phyloP scores from a whole-genome alignment of 352 stramenopile genomes.

The Bremia lactucae region DNA sequence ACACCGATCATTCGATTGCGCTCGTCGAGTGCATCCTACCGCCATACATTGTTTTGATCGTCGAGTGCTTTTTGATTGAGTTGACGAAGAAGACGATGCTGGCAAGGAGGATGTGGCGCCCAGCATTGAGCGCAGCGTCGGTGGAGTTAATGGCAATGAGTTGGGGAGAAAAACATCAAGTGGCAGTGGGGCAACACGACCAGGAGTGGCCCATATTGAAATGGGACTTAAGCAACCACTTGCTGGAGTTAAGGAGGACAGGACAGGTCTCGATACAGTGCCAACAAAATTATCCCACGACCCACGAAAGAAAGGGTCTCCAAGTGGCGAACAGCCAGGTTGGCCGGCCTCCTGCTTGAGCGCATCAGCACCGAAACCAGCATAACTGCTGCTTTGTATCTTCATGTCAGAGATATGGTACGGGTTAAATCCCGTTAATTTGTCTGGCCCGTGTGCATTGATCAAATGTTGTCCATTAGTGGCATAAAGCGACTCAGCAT shows the following conservation, averaged over 20 bases:
- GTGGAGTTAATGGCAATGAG: conserved; percentile 14
- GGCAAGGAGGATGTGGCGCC: conserved; percentile 18
- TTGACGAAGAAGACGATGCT: conserved; percentile 17
- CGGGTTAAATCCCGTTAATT: neutral
- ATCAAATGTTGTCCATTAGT: conserved; percentile 2
- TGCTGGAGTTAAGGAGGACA: conserved; percentile 17
- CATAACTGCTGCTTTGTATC: conserved; percentile 8
- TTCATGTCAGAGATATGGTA: neutral
- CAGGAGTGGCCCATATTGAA: conserved; percentile 10
- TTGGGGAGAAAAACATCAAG: conserved; percentile 15
- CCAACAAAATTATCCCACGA: conserved; percentile 44
- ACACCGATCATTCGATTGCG: conserved; percentile 73
- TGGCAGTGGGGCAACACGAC: conserved; percentile 20
- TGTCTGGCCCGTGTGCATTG: neutral
- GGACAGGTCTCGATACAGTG: conserved; percentile 11
- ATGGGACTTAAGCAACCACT: conserved; percentile 4
- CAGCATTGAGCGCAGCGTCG: conserved; percentile 13
- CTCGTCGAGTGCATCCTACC: conserved; percentile 45
- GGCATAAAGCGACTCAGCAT: conserved; percentile 14
- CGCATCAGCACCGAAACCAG: conserved; percentile 13
- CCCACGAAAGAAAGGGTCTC: conserved; percentile 52
- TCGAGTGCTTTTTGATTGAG: conserved; percentile 16
- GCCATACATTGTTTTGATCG: conserved; percentile 60
- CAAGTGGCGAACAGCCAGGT: conserved; percentile 34
- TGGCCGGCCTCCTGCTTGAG: conserved; percentile 31